phyloP scores from a whole-genome alignment of 2,329 filamentous ascomycete species.

The Aspergillus versicolor region DNA sequence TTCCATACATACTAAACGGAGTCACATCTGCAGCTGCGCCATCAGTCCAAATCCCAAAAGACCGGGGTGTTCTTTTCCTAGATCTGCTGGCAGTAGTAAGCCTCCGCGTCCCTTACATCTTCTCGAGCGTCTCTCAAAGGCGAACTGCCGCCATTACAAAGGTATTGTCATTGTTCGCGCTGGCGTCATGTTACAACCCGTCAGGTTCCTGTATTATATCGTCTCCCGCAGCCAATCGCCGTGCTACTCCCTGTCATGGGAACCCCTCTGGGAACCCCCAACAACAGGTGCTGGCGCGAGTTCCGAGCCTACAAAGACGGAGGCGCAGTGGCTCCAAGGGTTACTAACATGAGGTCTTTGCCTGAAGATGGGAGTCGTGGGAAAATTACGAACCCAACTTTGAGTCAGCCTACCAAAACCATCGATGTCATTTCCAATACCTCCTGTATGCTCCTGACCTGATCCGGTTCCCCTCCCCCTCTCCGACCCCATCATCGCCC shows the following conservation, averaged over 20 bases:
- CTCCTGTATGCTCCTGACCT: constrained; percentile 21
- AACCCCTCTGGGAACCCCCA: constrained; percentile 6
- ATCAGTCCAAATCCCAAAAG: not conserved
- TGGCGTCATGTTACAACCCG: constrained; percentile 12
- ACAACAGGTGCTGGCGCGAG: not conserved
- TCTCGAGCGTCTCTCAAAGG: not conserved
- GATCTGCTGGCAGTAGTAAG: not conserved
- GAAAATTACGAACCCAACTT: constrained; percentile 1
- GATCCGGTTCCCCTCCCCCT: constrained; percentile 18
- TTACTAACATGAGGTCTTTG: not conserved
- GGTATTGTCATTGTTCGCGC: constrained; percentile 2
- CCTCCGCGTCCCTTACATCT: not conserved
- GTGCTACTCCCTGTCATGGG: constrained; percentile 13
- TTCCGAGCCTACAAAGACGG: constrained; percentile 1
- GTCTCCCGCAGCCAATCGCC: constrained; percentile 10
- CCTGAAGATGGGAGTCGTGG: constrained; percentile 1
- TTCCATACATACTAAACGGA: not conserved
- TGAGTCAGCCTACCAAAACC: constrained; percentile 17
- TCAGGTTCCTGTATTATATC: constrained; percentile 3
- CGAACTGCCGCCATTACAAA: not conserved
- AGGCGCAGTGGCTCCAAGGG: constrained; percentile 11
- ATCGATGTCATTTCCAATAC: constrained; percentile 19
- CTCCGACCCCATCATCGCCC: constrained; percentile 10
- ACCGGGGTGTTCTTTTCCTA: not conserved
- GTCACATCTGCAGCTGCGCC: not conserved